phyloP scores from a whole-genome alignment of 148 eudicot genomes.

The Linanthus parryae region DNA sequence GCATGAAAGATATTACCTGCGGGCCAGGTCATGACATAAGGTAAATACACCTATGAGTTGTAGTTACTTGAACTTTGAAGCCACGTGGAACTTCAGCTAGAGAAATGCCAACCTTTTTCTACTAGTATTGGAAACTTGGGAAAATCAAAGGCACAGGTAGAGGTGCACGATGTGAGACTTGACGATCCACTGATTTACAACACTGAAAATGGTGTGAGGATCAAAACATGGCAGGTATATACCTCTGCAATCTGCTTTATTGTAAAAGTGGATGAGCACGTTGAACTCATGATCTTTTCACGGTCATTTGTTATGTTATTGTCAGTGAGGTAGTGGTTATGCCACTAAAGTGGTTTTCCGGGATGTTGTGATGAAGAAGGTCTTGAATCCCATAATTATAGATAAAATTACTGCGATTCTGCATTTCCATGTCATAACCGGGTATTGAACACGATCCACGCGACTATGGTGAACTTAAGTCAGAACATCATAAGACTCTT shows the following conservation, averaged over 20 bases:
- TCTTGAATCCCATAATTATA: slow-evolving; percentile 82
- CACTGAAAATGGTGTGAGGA: slow-evolving; percentile 85
- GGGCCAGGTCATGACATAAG: slow-evolving; percentile 99
- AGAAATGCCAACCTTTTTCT: background rate
- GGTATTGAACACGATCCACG: slow-evolving; percentile 32
- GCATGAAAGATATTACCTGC: slow-evolving; percentile 42
- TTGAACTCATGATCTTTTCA: no score
- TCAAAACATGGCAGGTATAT: slow-evolving; percentile 99
- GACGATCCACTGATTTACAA: slow-evolving; percentile 49
- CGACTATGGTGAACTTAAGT: no score
- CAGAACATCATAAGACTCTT: background rate
- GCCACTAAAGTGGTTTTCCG: slow-evolving; percentile 51
- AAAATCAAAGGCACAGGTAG: slow-evolving; percentile 32
- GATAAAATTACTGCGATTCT: slow-evolving; percentile 83
- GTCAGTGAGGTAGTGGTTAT: slow-evolving; percentile 85
- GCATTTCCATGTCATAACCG: slow-evolving; percentile 56
- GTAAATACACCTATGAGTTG: slow-evolving; percentile 24
- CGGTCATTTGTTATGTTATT: slow-evolving; percentile 2
- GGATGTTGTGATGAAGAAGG: slow-evolving; percentile 70
- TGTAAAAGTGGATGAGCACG: no score
- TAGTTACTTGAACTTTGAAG: background rate
- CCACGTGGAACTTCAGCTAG: background rate
- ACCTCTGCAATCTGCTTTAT: background rate
- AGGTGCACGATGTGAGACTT: slow-evolving; percentile 56
- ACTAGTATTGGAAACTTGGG: slow-evolving; percentile 93